Base-by-base conservation (phyloP, 225 moss, liverwort and hornwort species). In the Lunularia cruciata region DNA sequence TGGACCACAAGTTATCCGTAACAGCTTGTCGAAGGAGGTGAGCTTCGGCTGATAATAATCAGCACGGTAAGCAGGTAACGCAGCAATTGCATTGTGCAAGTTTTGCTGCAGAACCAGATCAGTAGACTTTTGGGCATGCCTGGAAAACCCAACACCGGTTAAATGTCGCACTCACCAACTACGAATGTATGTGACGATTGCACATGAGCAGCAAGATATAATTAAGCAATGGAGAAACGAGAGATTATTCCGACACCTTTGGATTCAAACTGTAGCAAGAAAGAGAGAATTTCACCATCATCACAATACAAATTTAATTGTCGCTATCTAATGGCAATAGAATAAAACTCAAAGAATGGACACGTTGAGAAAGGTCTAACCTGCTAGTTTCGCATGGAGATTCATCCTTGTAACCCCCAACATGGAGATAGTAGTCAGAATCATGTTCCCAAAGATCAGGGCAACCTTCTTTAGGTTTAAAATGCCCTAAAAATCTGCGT, bases 11-110 rank as follows among this genome's bases (percentile, higher is more conserved):
- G 86, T 85, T 16, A 84, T 85, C 79, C 85, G 84, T 49, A 95
- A 84, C 61, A 95, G 88, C 78, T 95, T 92, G 68, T 95, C 92
- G 55, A 95, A 95, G 71, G 92, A 95, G 15, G 92, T 95, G 49
- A 95, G 78, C 67, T 90, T 95, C 72, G 65, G 66, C 68, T 79
- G 78, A 53, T 86, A 84, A 62, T 86, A 92, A 72, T 90, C 90
- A 62, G 84, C 77, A 34, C 83, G 89, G 76, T 85, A 86, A 37
- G 82, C 83, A 60, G 83, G 79, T 43, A 65, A 67, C 45, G 76
- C 35, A 52, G 86, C 73, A 28, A 83, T 72, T 27, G 81, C 82
- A 43, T 79, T 83, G 62, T 76, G 83, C 75, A 80, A 65, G 42
- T 77, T 85, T 58, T 78, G 88, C 58, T 74, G 78, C 10, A 77